Evolutionary conservation across 1,139 yeast species (phyloP).

Genomic region (Candida sp.): DNA sequence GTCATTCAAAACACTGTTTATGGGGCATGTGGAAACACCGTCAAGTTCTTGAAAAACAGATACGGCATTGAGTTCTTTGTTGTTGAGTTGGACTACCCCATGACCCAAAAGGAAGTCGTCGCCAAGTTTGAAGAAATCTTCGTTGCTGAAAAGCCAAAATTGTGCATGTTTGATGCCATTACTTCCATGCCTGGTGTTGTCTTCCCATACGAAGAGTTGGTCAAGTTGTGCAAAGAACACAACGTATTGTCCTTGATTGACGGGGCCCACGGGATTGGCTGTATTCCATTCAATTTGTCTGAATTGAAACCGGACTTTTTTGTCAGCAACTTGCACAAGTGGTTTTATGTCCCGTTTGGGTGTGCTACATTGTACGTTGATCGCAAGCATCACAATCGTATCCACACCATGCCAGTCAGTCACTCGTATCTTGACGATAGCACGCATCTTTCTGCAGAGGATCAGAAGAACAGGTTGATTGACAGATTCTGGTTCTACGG

Average conservation of each 20-base stretch:
- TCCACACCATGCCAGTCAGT: slow-evolving; percentile 67
- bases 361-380: slow-evolving; percentile 65
- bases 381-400: slow-evolving; percentile 47
- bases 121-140: slow-evolving; percentile 38
- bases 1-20: slow-evolving; percentile 58
- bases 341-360: slow-evolving; percentile 65
- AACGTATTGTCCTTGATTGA: slow-evolving; percentile 62
- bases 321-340: slow-evolving; percentile 70
- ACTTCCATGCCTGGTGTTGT: slow-evolving; percentile 67
- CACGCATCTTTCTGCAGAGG: slow-evolving; percentile 21
- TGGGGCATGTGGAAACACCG: slow-evolving; percentile 59
- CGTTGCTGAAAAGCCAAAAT: slow-evolving; percentile 25
- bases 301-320: slow-evolving; percentile 62
- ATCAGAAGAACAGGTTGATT: slow-evolving; percentile 33
- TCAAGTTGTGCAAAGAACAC: slow-evolving; percentile 49
- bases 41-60: slow-evolving; percentile 47
- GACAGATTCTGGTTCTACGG: slow-evolving; percentile 44
- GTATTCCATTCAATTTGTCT: slow-evolving; percentile 41
- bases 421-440: slow-evolving; percentile 36
- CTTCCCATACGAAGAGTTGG: slow-evolving; percentile 58
- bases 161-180: slow-evolving; percentile 64
- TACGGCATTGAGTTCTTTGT: slow-evolving; percentile 48
- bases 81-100: slow-evolving; percentile 54
- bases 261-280: slow-evolving; percentile 75
- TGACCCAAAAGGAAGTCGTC: slow-evolving; percentile 51